phyloP scores from a whole-genome alignment of 2,329 filamentous ascomycete genomes.

The Xylaria sp. region DNA sequence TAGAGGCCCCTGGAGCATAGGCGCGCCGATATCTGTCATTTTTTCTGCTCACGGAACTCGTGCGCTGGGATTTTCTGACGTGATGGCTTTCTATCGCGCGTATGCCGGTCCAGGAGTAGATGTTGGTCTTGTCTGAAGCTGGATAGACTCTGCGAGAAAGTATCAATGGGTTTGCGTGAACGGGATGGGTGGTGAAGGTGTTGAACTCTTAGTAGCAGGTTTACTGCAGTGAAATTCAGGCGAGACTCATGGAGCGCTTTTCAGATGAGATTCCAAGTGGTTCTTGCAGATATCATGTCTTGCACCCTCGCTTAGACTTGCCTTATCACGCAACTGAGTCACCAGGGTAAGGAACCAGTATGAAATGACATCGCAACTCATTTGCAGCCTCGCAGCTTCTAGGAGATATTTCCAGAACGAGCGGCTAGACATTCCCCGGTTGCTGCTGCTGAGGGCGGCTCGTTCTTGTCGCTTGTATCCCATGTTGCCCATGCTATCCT shows the following conservation, averaged over 20 bases:
- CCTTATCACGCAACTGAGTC: not conserved
- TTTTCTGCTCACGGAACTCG: not conserved
- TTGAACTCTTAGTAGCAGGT: not conserved
- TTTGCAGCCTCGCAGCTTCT: not conserved
- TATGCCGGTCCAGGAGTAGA: too few relatives aligned
- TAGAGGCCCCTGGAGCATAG: not conserved
- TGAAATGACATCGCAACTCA: not conserved
- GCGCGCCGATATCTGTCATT: slow-evolving; percentile 8
- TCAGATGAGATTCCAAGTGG: not conserved
- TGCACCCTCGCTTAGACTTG: not conserved
- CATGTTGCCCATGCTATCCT: not conserved
- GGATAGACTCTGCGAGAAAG: too few relatives aligned
- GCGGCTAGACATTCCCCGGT: not conserved
- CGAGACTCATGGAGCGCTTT: not conserved
- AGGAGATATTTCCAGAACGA: not conserved
- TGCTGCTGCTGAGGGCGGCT: too few relatives aligned
- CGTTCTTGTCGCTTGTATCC: not conserved
- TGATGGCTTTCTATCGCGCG: not conserved
- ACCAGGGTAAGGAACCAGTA: not conserved
- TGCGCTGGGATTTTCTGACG: not conserved
- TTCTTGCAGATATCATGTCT: not conserved
- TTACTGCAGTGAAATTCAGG: not conserved
- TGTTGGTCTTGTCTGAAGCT: too few relatives aligned
- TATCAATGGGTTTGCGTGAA: too few relatives aligned
- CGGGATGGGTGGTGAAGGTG: too few relatives aligned